Conservation (phyloP, 768 basidiomycete species). For the Phylloporus sp. region DNA sequence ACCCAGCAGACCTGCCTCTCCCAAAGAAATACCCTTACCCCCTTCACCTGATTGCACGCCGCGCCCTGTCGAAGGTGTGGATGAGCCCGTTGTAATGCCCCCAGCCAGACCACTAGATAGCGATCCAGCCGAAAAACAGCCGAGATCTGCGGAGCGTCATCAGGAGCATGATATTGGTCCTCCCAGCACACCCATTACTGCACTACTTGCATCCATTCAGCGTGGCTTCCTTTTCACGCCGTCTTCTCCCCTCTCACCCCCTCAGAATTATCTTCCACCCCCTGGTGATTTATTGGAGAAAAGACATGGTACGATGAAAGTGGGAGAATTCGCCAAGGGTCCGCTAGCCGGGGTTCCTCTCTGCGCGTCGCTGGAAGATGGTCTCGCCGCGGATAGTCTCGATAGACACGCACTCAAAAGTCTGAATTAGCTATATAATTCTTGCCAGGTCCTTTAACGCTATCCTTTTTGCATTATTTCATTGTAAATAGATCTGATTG, state of each 20-base stretch:
- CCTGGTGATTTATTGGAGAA: slow-evolving; percentile 2
- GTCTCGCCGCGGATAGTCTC: slow-evolving; percentile 7
- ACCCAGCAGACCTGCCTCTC: slow-evolving; percentile 18
- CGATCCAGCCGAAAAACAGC: neutral
- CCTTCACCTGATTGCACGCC: slow-evolving; percentile 14
- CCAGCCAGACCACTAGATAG: neutral
- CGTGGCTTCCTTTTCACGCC: slow-evolving; percentile 67
- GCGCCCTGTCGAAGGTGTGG: slow-evolving; percentile 1
- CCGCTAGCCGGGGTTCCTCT: slow-evolving; percentile 1
- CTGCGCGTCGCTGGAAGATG: slow-evolving; percentile 10
- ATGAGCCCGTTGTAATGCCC: neutral
- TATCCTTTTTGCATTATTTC: slow-evolving; percentile 5
- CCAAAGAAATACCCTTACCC: slow-evolving; percentile 19
- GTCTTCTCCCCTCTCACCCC: slow-evolving; percentile 57
- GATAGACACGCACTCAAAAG: slow-evolving; percentile 24
- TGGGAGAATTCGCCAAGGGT: neutral
- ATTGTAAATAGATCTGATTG: neutral
- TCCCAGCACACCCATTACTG: slow-evolving; percentile 62
- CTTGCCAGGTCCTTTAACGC: neutral
- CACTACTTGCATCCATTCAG: slow-evolving; percentile 58
- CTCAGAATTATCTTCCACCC: slow-evolving; percentile 38
- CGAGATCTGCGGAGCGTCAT: neutral
- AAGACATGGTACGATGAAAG: slow-evolving; percentile 2
- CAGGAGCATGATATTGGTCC: slow-evolving; percentile 1
- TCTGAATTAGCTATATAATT: slow-evolving; percentile 19